Conservation (phyloP, 2,329 filamentous ascomycete species). For the Trichoderma koningiopsis region DNA sequence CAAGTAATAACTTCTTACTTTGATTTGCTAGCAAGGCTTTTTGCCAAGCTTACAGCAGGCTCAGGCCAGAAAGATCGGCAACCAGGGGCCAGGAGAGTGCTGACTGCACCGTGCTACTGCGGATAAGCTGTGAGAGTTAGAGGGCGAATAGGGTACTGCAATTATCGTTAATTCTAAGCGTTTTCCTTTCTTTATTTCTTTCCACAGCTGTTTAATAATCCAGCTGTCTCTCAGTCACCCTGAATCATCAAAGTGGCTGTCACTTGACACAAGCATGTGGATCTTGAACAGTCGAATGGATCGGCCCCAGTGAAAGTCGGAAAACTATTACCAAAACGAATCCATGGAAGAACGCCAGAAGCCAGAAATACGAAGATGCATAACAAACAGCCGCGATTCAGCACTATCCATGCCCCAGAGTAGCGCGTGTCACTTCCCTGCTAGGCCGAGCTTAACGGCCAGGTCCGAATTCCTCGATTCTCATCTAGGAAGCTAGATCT, state of each 20-base stretch:
- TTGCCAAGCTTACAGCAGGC: background rate
- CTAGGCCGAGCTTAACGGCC: slow-evolving; percentile 15
- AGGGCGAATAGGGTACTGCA: background rate
- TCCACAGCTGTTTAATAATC: background rate
- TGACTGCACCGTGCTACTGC: background rate
- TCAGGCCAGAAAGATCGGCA: background rate
- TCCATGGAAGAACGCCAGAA: background rate
- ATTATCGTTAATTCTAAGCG: background rate
- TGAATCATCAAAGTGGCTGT: background rate
- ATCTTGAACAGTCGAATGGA: background rate
- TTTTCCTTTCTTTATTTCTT: background rate
- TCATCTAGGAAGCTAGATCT: slow-evolving; percentile 22
- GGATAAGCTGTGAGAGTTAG: background rate
- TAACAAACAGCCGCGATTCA: background rate
- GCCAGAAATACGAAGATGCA: background rate
- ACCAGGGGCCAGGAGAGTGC: background rate
- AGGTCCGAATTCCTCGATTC: slow-evolving; percentile 10
- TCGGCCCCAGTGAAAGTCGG: background rate
- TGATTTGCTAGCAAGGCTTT: background rate
- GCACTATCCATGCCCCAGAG: background rate
- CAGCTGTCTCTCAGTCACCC: background rate
- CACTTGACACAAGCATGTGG: background rate
- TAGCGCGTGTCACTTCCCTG: slow-evolving; percentile 19
- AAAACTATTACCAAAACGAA: background rate
- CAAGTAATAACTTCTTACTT: background rate